Evolutionary conservation across 2,329 filamentous ascomycete species (phyloP), one percentile per base, ranked within the genome.

Genomic region (Fusarium paranaense): DNA sequence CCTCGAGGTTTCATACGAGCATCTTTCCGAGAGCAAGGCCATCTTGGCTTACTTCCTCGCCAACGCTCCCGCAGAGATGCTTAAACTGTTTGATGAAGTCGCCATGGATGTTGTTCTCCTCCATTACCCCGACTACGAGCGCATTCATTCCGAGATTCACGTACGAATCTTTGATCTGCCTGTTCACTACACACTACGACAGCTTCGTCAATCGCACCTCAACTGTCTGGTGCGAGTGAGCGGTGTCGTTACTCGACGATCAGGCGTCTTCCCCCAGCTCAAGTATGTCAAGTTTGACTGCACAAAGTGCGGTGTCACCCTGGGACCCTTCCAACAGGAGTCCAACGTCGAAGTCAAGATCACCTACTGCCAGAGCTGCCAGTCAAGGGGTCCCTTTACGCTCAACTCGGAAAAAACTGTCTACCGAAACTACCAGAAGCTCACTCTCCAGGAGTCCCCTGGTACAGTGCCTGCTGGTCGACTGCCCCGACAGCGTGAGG

Each of bases 271-370:
- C 82, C 97, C 97, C 4, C 97, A 99, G 85, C 87, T 99, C 70
- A 98, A 98, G 83, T 98, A 98, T 83, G 94, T 99, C 85, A 98
- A 98, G 85, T 98, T 99, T 80, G 94, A 98, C 85, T 99, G 97
- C 85, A 91, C 88, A 67, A 99, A 98, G 85, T 99, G 97, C 79
- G 94, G 94, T 70, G 90, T 94, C 54, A 98, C 95, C 0, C 89
- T 99, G 4, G 97, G 97, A 2, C 97, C 97, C 20, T 99, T 98
- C 86, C 96, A 98, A 81, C 97, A 99, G 80, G 97, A 99, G 85
- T 97, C 96, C 47, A 97, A 97, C 71, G 92, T 95, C 50, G 97
- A 99, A 83, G 95, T 99, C 80, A 98, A 96, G 85, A 94, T 99
- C 77, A 94, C 94, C 1, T 99, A 94, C 86, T 99, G 97, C 82